Base-by-base conservation (phyloP, 768 basidiomycete genomes). In the Lactarius sp. region DNA sequence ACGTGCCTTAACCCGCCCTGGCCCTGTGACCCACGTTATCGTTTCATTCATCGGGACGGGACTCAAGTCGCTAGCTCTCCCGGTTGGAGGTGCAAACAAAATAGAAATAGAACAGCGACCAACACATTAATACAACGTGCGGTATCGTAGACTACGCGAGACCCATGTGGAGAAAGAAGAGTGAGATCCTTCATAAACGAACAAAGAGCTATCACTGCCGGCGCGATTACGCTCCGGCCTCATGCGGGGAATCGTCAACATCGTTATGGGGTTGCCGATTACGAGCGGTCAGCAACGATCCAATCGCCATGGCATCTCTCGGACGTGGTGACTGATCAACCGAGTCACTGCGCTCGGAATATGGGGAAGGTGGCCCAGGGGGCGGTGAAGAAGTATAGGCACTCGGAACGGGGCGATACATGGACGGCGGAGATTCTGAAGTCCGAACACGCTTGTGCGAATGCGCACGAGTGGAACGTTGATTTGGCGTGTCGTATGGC, bases 221-320 rank as follows among this genome's bases (percentile, higher is more conserved):
- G 16, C 63, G 53, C 22, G 54, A 46, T 20, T 56, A 53, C 39
- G n/a, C 42, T 56, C 41, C 60, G 42, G 60, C 59, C 33, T 60
- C 54, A 27, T 6, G 37, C n/a, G 36, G 12, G 12, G 34, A 10
- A 22, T 55, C 51, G 7, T 54, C 42, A 42, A 50, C 60, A n/a
- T 66, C 57, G 16, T 59, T 65, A 14, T 54, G 56, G 6, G 64
- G 44, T 41, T 68, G 51, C 46, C 56, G 55, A 18, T 52, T 52
- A 37, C 52, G 81, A 69, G 69, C 77, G 63, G 85, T 83, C 27
- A 90, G 79, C 36, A 92, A 75, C 1, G 88, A 88, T 33, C 86
- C 88, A 68, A 92, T 91, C 50, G 87, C 85, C 90, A 92, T 92
- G 42, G 86, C 85, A 16, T 83, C 83, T 60, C 85, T 79, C 59